Percentiles rank a stretch among this genome's conserved stretches.
phyloP scores from a whole-genome alignment of 2,329 filamentous ascomycete genomes.

The Scedosporium dehoogii region DNA sequence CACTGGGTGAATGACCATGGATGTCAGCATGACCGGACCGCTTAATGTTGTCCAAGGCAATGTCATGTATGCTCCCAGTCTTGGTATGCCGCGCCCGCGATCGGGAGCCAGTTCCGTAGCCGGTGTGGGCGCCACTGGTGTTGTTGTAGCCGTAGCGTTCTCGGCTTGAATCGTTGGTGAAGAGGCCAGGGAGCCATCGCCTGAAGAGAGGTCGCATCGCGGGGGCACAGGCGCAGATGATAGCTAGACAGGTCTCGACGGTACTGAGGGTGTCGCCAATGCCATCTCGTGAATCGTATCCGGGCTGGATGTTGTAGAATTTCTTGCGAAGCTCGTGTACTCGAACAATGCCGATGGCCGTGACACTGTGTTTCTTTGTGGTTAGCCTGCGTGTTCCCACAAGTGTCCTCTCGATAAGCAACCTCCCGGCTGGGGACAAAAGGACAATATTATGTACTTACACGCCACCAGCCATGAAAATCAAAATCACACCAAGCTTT shows the following conservation, averaged over 20 bases:
- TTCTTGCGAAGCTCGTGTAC: background rate
- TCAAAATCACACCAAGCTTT: slow-evolving; percentile 26
- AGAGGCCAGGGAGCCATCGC: slow-evolving; percentile 21
- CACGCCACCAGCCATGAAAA: slow-evolving; percentile 27
- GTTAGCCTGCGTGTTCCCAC: background rate
- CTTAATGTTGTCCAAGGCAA: slow-evolving; percentile 13
- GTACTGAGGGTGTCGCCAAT: slow-evolving; percentile 10
- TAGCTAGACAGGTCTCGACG: slow-evolving; percentile 11
- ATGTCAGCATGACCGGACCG: slow-evolving; percentile 20
- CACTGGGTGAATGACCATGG: slow-evolving; percentile 21
- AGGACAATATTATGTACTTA: slow-evolving; percentile 15
- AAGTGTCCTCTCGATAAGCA: background rate
- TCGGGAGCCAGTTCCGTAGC: slow-evolving; percentile 10
- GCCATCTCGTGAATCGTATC: slow-evolving; percentile 14
- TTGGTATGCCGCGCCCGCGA: slow-evolving; percentile 9
- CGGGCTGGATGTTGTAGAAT: background rate
- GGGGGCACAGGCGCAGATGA: slow-evolving; percentile 1
- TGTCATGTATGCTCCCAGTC: slow-evolving; percentile 15
- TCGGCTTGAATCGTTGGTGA: slow-evolving; percentile 12
- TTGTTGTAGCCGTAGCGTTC: slow-evolving; percentile 6
- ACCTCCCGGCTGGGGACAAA: background rate
- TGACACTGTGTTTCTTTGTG: slow-evolving; percentile 16
- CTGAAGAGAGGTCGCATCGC: slow-evolving; percentile 15
- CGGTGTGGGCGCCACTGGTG: slow-evolving; percentile 7
- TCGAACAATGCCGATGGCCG: slow-evolving; percentile 20